These are phyloP conservation scores for Prasinococcaceae sp. DNA, from an alignment of 139 green algal species.

Conservation along the genomic window DNA sequence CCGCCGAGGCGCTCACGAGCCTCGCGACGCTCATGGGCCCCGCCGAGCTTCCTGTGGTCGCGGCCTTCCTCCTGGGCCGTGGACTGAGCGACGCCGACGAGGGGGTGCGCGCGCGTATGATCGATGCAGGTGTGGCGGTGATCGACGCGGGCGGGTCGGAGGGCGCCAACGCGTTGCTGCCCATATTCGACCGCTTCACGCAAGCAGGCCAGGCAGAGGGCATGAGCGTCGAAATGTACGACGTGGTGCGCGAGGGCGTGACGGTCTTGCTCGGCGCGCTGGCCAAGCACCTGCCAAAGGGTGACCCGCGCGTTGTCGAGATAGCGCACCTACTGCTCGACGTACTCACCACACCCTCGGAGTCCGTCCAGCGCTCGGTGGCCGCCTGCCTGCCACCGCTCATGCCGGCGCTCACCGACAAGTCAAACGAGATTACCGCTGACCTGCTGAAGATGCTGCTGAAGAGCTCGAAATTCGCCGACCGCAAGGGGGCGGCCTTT, in stretches of 20 bases:
- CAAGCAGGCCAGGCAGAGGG: conserved; percentile 15
- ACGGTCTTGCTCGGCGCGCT: conserved; percentile 85
- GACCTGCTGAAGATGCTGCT: conserved; percentile 40
- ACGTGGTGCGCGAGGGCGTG: conserved; percentile 72
- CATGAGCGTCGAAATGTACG: conserved; percentile 47
- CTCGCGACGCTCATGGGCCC: conserved; percentile 31
- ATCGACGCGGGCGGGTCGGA: conserved; percentile 52
- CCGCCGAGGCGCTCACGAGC: conserved; percentile 43
- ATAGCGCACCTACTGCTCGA: conserved; percentile 53
- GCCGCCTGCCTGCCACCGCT: conserved; percentile 73
- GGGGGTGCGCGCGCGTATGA: conserved; percentile 46
- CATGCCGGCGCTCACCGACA: conserved; percentile 36
- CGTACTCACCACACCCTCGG: conserved; percentile 72
- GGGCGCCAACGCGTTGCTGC: conserved; percentile 50
- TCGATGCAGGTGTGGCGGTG: conserved; percentile 50
- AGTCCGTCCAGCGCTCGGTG: conserved; percentile 76
- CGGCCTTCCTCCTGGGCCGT: conserved; percentile 69
- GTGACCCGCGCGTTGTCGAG: conserved; percentile 11
- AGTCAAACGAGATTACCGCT: conserved; percentile 15
- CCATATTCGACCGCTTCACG: conserved; percentile 76
- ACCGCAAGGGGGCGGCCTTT: conserved; percentile 77
- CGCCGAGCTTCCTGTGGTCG: conserved; percentile 33
- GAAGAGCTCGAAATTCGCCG: conserved; percentile 44
- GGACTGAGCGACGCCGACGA: conserved; percentile 56
- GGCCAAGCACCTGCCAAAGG: conserved; percentile 53